Percentiles rank a stretch among this genome's conserved stretches.
These are phyloP conservation scores for Penicillium paradoxum DNA, from an alignment of 495 filamentous ascomycete genomes.

Conservation along the genomic window DNA sequence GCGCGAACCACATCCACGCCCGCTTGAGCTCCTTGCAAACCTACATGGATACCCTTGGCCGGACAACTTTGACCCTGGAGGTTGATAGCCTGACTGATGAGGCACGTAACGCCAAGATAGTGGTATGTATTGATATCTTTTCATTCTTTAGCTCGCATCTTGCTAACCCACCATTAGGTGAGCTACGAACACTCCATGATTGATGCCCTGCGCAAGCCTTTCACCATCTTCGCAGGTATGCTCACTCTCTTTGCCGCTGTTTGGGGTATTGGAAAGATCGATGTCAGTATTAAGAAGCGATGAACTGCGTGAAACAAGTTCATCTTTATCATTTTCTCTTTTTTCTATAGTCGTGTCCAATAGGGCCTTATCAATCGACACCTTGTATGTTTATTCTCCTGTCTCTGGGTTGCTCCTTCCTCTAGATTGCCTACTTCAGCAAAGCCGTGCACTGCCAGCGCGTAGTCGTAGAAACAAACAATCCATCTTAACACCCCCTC, in stretches of 20 bases:
- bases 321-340: not conserved
- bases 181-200: constrained; percentile 79
- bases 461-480: not conserved
- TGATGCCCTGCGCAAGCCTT: constrained; percentile 78
- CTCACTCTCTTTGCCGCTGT: constrained; percentile 67
- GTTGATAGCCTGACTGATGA: constrained; percentile 87
- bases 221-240: constrained; percentile 72
- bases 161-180: constrained; percentile 33
- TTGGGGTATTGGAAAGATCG: constrained; percentile 72
- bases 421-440: not conserved
- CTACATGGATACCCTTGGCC: constrained; percentile 90
- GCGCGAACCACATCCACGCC: constrained; percentile 30
- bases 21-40: constrained; percentile 66
- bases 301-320: constrained; percentile 16
- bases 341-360: constrained; percentile 4
- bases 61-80: constrained; percentile 74
- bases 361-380: not conserved
- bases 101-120: constrained; percentile 68
- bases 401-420: not conserved
- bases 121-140: constrained; percentile 46
- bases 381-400: constrained; percentile 2
- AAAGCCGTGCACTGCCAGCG: not conserved
- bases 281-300: constrained; percentile 62
- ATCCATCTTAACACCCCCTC: not conserved
- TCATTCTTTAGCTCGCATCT: not conserved